Evolutionary conservation across 331 rosid genomes (phyloP).

Genomic region (Quercus phellos): DNA sequence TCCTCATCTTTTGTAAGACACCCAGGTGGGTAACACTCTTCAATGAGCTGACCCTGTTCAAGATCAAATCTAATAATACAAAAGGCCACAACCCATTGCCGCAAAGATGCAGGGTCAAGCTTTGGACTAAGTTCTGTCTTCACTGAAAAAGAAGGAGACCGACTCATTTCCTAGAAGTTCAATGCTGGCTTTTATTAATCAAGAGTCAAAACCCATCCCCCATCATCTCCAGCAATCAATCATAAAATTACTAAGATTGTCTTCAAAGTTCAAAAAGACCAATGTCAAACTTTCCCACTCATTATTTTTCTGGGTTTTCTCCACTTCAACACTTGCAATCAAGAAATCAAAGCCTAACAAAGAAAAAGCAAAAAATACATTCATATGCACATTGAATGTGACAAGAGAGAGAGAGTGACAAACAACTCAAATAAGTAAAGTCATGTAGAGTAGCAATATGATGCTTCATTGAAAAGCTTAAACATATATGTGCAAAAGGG

Average conservation of each 20-base stretch:
- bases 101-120: constrained; percentile 65
- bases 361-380: constrained; percentile 20
- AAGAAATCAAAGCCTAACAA: constrained; percentile 28
- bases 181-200: constrained; percentile 22
- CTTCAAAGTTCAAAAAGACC: constrained; percentile 22
- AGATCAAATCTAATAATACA: constrained; percentile 88
- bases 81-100: constrained; percentile 71
- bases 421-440: neutral
- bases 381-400: neutral
- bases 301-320: constrained; percentile 6
- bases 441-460: neutral
- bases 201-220: constrained; percentile 23
- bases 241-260: constrained; percentile 29
- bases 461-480: neutral
- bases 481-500: neutral
- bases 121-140: constrained; percentile 56
- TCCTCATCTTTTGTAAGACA: constrained; percentile 73
- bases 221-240: constrained; percentile 25
- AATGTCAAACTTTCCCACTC: constrained; percentile 11
- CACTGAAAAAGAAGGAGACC: constrained; percentile 68
- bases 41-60: constrained; percentile 82
- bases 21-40: constrained; percentile 82
- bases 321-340: constrained; percentile 17
- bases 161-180: constrained; percentile 55
- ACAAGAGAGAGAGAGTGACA: neutral